Evolutionary conservation across 768 basidiomycete genomes (phyloP).

Genomic region (Daedaleopsis nitida): DNA sequence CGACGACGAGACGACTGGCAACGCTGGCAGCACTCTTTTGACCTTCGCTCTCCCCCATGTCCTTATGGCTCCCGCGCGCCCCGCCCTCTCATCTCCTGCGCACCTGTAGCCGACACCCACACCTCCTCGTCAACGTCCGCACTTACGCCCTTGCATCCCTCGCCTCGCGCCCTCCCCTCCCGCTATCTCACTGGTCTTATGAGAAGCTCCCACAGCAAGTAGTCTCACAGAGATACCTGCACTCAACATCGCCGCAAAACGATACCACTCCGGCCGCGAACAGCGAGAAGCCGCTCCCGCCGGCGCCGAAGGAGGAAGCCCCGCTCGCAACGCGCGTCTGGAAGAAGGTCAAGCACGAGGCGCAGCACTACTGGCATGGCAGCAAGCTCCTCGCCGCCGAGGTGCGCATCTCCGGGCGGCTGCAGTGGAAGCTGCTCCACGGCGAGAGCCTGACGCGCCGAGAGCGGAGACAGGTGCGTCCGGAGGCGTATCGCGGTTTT

Average conservation of each 20-base stretch:
- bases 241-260: conserved; percentile 18
- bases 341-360: conserved; percentile 96
- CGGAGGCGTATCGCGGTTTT: background rate
- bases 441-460: conserved; percentile 90
- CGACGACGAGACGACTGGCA: background rate
- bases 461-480: conserved; percentile 84
- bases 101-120: conserved; percentile 31
- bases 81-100: conserved; percentile 46
- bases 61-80: conserved; percentile 73
- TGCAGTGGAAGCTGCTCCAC: conserved; percentile 91
- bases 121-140: conserved; percentile 19
- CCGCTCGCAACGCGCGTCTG: conserved; percentile 68
- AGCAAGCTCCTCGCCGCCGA: conserved; percentile 93
- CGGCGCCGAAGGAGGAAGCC: conserved; percentile 39
- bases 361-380: conserved; percentile 95
- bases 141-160: conserved; percentile 23
- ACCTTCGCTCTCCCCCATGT: conserved; percentile 48
- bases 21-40: background rate
- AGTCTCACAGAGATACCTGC: conserved; percentile 10
- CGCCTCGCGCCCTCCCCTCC: conserved; percentile 6
- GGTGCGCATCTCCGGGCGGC: conserved; percentile 82
- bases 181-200: background rate
- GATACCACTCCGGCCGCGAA: conserved; percentile 26
- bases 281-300: conserved; percentile 47
- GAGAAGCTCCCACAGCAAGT: conserved; percentile 2